A percentile compares a stretch with the other conserved stretches of the same genome.
phyloP scores from a whole-genome alignment of 306 rosid genomes.

The Arachis stenosperma region DNA sequence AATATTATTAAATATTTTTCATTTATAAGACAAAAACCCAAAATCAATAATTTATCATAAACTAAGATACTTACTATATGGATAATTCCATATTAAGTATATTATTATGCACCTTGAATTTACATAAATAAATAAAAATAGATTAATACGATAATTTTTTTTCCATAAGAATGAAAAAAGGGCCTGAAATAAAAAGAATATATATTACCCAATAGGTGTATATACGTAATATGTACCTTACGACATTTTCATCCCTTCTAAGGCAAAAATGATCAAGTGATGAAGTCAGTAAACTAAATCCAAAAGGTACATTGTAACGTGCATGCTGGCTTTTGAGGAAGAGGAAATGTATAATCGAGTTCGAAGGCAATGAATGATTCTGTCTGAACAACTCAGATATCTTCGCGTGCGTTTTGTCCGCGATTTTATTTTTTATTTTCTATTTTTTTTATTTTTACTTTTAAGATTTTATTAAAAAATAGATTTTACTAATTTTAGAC shows the following conservation, averaged over 20 bases:
- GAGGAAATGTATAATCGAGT: background rate
- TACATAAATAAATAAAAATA: no score
- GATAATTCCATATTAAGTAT: no score
- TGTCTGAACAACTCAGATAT: background rate
- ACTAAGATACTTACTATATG: no score
- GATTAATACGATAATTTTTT: no score
- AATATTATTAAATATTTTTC: no score
- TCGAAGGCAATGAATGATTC: conserved; percentile 37
- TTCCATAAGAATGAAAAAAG: background rate
- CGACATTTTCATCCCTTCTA: conserved; percentile 37
- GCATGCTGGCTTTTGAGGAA: conserved; percentile 29
- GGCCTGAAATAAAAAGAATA: background rate
- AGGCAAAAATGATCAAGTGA: conserved; percentile 36
- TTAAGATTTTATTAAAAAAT: no score
- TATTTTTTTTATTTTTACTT: no score
- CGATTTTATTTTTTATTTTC: background rate
- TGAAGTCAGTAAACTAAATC: conserved; percentile 6
- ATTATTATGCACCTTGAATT: no score
- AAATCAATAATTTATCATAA: no score
- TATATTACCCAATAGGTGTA: conserved; percentile 1
- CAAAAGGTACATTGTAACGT: conserved; percentile 26
- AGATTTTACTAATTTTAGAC: no score
- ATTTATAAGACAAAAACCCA: no score
- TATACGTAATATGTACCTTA: background rate
- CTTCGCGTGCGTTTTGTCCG: background rate